These are phyloP conservation scores for Przewalskia tangutica DNA, from an alignment of 257 asterid species.

Conservation along the genomic window DNA sequence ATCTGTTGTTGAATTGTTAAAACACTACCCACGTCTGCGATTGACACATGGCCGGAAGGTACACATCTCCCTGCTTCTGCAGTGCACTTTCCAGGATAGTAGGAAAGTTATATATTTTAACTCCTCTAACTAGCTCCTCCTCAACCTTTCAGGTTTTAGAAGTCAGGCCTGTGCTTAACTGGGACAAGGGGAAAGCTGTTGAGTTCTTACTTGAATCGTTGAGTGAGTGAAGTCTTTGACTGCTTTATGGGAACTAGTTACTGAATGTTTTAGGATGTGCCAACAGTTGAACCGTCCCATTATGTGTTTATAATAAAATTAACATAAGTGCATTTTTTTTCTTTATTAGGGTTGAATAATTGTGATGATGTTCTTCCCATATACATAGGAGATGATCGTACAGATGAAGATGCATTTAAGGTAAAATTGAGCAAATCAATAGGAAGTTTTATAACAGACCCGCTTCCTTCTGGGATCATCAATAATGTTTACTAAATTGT, in stretches of 20 bases:
- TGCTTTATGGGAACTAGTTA: not conserved
- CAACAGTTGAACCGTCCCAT: not conserved
- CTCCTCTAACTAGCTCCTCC: not conserved
- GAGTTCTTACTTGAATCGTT: constrained; percentile 90
- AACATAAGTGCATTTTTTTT: not conserved
- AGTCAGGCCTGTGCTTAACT: constrained; percentile 78
- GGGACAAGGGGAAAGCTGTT: constrained; percentile 98
- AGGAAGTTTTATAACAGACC: not conserved
- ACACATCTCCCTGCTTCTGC: constrained; percentile 5
- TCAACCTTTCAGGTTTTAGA: constrained; percentile 58
- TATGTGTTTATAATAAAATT: not conserved
- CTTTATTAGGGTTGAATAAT: constrained; percentile 45
- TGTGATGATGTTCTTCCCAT: constrained; percentile 70
- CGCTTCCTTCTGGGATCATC: not conserved
- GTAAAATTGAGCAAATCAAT: constrained; percentile 20
- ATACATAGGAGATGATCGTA: constrained; percentile 91
- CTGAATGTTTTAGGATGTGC: not conserved
- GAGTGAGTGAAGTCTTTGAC: constrained; percentile 38
- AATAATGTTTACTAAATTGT: not conserved
- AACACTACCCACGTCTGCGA: constrained; percentile 65
- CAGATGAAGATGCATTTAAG: constrained; percentile 98
- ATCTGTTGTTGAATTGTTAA: constrained; percentile 48
- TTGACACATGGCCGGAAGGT: constrained; percentile 98
- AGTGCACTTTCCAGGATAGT: not conserved
- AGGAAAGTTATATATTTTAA: not conserved